phyloP scores from a whole-genome alignment of 306 rosid genomes.

The Cucumis sativus region DNA sequence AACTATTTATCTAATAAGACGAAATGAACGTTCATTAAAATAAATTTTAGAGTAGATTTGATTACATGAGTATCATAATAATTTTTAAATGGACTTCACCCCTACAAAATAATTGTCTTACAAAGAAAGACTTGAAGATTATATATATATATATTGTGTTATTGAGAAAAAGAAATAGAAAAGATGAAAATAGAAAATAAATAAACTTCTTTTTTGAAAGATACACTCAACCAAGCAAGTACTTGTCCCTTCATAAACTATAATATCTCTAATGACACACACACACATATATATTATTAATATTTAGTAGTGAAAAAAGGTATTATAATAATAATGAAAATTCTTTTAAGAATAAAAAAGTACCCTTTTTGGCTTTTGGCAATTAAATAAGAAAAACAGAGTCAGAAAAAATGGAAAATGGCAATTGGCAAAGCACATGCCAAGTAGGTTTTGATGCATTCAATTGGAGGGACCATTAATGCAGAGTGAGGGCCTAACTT shows the following conservation, averaged over 20 bases:
- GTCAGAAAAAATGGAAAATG: background rate
- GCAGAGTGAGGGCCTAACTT: conserved; percentile 4
- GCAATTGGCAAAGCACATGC: conserved; percentile 11
- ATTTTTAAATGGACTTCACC: too few relatives aligned
- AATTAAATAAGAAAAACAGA: background rate
- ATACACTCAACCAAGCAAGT: background rate
- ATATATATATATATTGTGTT: too few relatives aligned
- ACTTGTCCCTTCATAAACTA: background rate
- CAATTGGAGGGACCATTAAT: conserved; percentile 11
- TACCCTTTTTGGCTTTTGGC: conserved; percentile 7
- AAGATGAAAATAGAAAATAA: background rate
- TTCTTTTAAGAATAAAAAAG: background rate
- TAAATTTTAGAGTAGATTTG: too few relatives aligned
- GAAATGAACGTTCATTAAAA: too few relatives aligned
- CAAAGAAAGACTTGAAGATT: too few relatives aligned
- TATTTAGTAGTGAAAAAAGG: background rate
- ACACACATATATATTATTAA: background rate
- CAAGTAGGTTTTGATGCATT: conserved; percentile 10
- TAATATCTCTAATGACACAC: background rate
- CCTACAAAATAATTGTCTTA: too few relatives aligned
- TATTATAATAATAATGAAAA: background rate
- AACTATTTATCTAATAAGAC: too few relatives aligned
- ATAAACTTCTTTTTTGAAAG: background rate
- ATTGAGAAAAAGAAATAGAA: background rate
- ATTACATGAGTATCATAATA: too few relatives aligned